These are phyloP conservation scores for Cyanophora paradoxa DNA, from an alignment of 78 protist genomes.

Conservation along the genomic window DNA sequence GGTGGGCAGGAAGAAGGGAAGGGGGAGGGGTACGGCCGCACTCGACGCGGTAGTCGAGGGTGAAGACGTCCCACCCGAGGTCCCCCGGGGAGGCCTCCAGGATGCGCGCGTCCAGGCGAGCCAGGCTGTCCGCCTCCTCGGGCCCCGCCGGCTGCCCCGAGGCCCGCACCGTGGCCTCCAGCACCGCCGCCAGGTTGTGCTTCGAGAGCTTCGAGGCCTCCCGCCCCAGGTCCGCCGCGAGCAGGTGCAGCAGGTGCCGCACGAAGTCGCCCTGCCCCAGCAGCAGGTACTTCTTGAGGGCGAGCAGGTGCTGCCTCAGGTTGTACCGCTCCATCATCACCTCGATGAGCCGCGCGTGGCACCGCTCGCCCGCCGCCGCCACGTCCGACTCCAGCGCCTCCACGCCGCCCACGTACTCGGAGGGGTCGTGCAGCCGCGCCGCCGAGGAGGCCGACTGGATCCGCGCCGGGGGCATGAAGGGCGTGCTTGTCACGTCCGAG, in stretches of 20 bases:
- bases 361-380: background rate
- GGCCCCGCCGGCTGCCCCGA: too few relatives aligned
- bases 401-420: background rate
- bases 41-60: constrained; percentile 52
- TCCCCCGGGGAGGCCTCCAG: too few relatives aligned
- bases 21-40: background rate
- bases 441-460: background rate
- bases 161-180: constrained; percentile 48
- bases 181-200: constrained; percentile 24
- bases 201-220: constrained; percentile 38
- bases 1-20: background rate
- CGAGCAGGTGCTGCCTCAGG: constrained; percentile 38
- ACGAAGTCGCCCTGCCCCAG: constrained; percentile 79
- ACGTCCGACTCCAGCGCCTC: background rate
- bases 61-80: constrained; percentile 69
- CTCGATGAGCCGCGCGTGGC: background rate
- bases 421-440: background rate
- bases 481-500: background rate
- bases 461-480: background rate
- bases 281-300: constrained; percentile 51
- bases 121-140: constrained; percentile 1
- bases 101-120: too few relatives aligned
- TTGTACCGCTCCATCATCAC: constrained; percentile 33
- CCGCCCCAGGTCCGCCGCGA: constrained; percentile 26
- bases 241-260: constrained; percentile 57